Conservation (phyloP, 345 rosid species). For the Triadica sebifera region DNA sequence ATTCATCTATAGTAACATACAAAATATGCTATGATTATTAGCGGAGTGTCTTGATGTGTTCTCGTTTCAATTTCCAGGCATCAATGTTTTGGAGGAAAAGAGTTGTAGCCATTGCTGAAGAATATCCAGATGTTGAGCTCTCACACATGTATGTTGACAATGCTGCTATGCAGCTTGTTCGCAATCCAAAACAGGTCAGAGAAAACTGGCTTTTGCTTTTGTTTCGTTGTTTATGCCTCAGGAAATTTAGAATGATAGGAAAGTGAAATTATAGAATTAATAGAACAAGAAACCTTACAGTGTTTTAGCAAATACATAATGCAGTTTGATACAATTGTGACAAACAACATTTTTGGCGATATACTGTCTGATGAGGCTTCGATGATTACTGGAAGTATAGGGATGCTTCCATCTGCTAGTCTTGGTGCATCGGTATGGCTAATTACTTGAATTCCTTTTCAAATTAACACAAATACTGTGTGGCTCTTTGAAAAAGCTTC, state of each 20-base stretch:
- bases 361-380: conserved; percentile 96
- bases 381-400: conserved; percentile 98
- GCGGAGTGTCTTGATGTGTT: neutral
- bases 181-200: conserved; percentile 83
- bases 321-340: conserved; percentile 96
- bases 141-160: conserved; percentile 99
- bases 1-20: neutral
- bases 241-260: neutral
- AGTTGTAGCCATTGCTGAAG: conserved; percentile 66
- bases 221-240: neutral
- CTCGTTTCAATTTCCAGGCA: conserved; percentile 45
- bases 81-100: conserved; percentile 89
- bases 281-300: conserved; percentile 11
- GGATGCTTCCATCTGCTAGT: conserved; percentile 99
- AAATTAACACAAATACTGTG: no score
- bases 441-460: neutral
- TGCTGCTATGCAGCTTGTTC: conserved; percentile 97
- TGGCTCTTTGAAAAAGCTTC: neutral
- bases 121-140: conserved; percentile 88
- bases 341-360: conserved; percentile 98
- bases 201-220: neutral
- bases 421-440: conserved; percentile 71
- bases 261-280: conserved; percentile 1
- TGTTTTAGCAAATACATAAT: conserved; percentile 25
- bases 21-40: neutral